Base-by-base conservation (phyloP, 148 eudicot genomes). In the Persicaria tinctoria region DNA sequence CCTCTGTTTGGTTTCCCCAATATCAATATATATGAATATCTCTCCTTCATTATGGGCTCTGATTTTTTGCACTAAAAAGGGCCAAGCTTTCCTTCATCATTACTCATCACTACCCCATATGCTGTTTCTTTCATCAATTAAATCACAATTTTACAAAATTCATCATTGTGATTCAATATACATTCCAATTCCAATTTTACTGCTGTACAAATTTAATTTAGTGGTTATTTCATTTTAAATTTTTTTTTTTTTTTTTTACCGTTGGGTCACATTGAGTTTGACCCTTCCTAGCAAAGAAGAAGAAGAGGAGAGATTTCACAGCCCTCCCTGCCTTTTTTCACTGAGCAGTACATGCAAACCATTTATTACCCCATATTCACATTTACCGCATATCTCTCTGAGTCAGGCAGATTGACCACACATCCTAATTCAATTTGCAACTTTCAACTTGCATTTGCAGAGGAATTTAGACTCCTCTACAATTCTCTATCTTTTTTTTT, bases 341-440 rank as follows among this genome's bases (percentile, higher is more conserved):
- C 47, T 41, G 47, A 66, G 70, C 70, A 66, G 70, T 66, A 66
- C 70, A 41, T 66, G 38, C 70, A 66, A 38, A 68, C 54, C 70
- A 80, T 68, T 76, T 48, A 75, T 64, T 69, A 54, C 74, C 50
- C 54, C 73, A 76, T 62, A 75, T 60, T 50, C 73, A 38, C 75
- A 76, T 68, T 76, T 54, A 72, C 59, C 74, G 74, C 77, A 76
- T 68, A 80, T 73, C 74, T 51, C 78, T 77, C 77, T 77, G 83
- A 69, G 11, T 9, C 32, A 75, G 54, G 45, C n/a, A 41, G 66
- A 51, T 75, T 76, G 73, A 41, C 71, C 76, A 72, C 50, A 60
- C 41, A 76, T 50, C 79, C 76, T 72, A 72, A 46, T 60, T 48
- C 8, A 73, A n/a, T 32, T 32, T 32, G 41, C 41, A 32, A 32